A percentile compares a stretch with the other conserved stretches of the same genome.
phyloP scores from a whole-genome alignment of 257 asterid species.

The Salvia miltiorrhiza region DNA sequence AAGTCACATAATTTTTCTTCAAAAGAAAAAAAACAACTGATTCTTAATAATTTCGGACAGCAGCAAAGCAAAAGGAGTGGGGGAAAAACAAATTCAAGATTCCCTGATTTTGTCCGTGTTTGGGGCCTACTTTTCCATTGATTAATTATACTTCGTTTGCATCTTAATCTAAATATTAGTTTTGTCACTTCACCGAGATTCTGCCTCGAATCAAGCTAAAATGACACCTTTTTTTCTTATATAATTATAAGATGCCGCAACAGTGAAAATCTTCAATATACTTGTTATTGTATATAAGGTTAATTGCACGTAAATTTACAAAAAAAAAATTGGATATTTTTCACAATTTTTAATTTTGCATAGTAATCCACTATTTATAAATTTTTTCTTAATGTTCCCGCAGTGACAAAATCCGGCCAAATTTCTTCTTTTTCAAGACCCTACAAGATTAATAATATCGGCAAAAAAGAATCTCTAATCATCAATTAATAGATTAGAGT shows the following conservation, averaged over 20 bases:
- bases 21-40: background rate
- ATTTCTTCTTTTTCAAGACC: too few relatives aligned
- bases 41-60: conserved; percentile 19
- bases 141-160: background rate
- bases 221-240: background rate
- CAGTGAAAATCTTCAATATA: background rate
- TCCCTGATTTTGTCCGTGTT: conserved; percentile 42
- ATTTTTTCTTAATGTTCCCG: too few relatives aligned
- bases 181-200: conserved; percentile 31
- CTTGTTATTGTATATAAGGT: too few relatives aligned
- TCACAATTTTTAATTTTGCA: too few relatives aligned
- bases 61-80: conserved; percentile 20
- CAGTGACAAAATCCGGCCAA: too few relatives aligned
- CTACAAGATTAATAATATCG: too few relatives aligned
- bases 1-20: background rate
- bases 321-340: too few relatives aligned
- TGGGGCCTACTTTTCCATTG: conserved; percentile 14
- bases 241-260: background rate
- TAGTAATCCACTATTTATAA: too few relatives aligned
- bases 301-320: too few relatives aligned
- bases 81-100: conserved; percentile 43
- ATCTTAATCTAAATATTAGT: conserved; percentile 22
- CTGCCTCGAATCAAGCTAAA: conserved; percentile 28
- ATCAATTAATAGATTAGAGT: too few relatives aligned
- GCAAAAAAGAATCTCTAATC: too few relatives aligned